Conservation (phyloP, 306 rosid genomes). For the Acacia crassicarpa region DNA sequence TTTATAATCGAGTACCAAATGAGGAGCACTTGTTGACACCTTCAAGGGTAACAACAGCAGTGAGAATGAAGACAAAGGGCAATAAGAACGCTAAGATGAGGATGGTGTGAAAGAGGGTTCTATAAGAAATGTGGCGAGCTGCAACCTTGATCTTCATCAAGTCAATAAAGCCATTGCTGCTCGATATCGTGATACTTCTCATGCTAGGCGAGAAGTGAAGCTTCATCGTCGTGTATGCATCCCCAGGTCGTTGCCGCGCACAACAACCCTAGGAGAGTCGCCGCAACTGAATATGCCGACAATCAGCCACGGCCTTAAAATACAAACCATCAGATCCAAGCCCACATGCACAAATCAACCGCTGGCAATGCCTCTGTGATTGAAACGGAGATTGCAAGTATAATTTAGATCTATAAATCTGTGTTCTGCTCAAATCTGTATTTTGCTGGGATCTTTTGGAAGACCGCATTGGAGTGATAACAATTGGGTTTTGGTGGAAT, state of each 20-base stretch:
- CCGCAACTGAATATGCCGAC: conserved; percentile 37
- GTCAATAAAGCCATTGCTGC: conserved; percentile 98
- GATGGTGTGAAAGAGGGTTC: conserved; percentile 97
- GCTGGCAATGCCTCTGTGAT: conserved; percentile 39
- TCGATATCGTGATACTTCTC: conserved; percentile 99
- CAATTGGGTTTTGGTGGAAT: conserved; percentile 19
- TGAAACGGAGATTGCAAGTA: conserved; percentile 12
- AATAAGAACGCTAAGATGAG: conserved; percentile 92
- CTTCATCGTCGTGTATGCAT: conserved; percentile 99
- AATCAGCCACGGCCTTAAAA: conserved; percentile 49
- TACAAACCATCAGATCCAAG: conserved; percentile 73
- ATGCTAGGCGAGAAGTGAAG: conserved; percentile 99
- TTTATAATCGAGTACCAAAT: conserved; percentile 60
- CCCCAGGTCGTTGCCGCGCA: conserved; percentile 44
- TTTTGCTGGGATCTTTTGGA: conserved; percentile 36
- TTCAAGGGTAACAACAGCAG: conserved; percentile 99
- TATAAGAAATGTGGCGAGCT: conserved; percentile 99
- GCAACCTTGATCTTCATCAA: conserved; percentile 99
- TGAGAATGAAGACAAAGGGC: conserved; percentile 97
- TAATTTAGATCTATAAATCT: conserved; percentile 40
- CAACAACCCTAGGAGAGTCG: conserved; percentile 41
- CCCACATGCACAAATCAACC: conserved; percentile 38
- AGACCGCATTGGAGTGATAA: conserved; percentile 61
- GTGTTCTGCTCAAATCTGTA: conserved; percentile 44
- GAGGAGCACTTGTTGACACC: conserved; percentile 99